phyloP scores from a whole-genome alignment of 78 protist species.

The Dictyostelium purpureum region DNA sequence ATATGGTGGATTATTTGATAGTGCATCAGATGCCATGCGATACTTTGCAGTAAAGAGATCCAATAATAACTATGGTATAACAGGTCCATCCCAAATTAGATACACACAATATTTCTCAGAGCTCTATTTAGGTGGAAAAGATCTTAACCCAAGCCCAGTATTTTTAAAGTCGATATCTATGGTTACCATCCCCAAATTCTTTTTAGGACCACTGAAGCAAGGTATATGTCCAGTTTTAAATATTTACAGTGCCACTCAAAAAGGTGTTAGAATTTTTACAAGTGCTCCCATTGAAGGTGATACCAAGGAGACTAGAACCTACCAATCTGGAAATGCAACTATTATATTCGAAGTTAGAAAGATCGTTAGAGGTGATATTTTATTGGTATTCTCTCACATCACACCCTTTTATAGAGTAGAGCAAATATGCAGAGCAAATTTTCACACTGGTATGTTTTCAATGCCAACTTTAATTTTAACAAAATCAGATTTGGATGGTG shows the following conservation, averaged over 20 bases:
- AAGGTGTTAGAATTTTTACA: slow-evolving; percentile 55
- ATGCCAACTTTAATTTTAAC: neutral
- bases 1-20: slow-evolving; percentile 75
- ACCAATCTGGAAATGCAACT: slow-evolving; percentile 49
- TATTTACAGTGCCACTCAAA: slow-evolving; percentile 70
- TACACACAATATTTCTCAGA: slow-evolving; percentile 67
- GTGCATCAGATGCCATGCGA: slow-evolving; percentile 75
- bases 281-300: slow-evolving; percentile 74
- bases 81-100: slow-evolving; percentile 81
- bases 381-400: slow-evolving; percentile 59
- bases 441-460: slow-evolving; percentile 76
- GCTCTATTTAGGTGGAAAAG: slow-evolving; percentile 40
- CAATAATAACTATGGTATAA: slow-evolving; percentile 69
- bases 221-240: slow-evolving; percentile 77
- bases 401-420: slow-evolving; percentile 71
- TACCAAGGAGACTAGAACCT: slow-evolving; percentile 62
- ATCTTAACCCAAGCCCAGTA: slow-evolving; percentile 10
- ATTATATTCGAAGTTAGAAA: slow-evolving; percentile 59
- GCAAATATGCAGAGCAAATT: slow-evolving; percentile 59
- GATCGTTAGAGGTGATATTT: slow-evolving; percentile 64
- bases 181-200: slow-evolving; percentile 68
- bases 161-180: slow-evolving; percentile 58
- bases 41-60: slow-evolving; percentile 84
- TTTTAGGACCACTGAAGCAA: slow-evolving; percentile 56
- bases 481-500: slow-evolving; percentile 64